Evolutionary conservation across 2,329 filamentous ascomycete genomes (phyloP).

Genomic region (Calonectria pseudoturangicola): DNA sequence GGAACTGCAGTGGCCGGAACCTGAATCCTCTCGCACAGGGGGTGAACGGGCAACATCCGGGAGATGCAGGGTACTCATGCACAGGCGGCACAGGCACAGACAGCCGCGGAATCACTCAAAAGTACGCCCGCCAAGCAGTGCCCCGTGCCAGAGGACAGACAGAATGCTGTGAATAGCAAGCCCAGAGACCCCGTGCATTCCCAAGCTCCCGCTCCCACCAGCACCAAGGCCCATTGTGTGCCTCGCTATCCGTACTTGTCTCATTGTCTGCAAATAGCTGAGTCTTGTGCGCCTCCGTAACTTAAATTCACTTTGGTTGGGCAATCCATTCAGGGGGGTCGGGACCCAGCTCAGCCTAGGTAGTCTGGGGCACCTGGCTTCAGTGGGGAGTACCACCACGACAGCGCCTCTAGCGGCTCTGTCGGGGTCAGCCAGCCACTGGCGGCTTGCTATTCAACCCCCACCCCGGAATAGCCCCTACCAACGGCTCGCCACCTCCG

Average conservation of each 20-base stretch:
- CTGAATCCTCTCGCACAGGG: constrained; percentile 10
- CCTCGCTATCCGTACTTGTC: constrained; percentile 6
- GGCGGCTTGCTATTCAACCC: constrained; percentile 26
- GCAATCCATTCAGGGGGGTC: constrained; percentile 27
- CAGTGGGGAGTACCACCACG: constrained; percentile 29
- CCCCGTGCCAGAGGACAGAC: neutral
- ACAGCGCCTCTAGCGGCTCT: constrained; percentile 32
- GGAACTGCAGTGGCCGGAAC: constrained; percentile 10
- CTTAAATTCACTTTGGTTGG: constrained; percentile 32
- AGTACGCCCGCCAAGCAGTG: neutral
- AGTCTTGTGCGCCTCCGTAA: constrained; percentile 24
- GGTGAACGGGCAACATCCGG: constrained; percentile 35
- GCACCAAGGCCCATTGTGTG: constrained; percentile 5
- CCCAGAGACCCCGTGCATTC: neutral
- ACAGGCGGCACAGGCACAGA: constrained; percentile 27
- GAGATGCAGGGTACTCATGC: constrained; percentile 23
- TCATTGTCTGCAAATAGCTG: constrained; percentile 28
- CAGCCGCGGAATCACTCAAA: constrained; percentile 19
- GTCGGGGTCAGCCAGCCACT: constrained; percentile 33
- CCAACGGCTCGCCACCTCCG: constrained; percentile 29
- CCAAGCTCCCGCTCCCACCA: neutral
- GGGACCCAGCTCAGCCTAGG: constrained; percentile 29
- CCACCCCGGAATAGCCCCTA: constrained; percentile 22
- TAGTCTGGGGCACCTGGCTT: constrained; percentile 33
- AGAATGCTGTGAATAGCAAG: constrained; percentile 8